A percentile compares a stretch with the other conserved stretches of the same genome.
These are phyloP conservation scores for Dichomitus squalens DNA, from an alignment of 1,284 basidiomycete species.

Conservation along the genomic window DNA sequence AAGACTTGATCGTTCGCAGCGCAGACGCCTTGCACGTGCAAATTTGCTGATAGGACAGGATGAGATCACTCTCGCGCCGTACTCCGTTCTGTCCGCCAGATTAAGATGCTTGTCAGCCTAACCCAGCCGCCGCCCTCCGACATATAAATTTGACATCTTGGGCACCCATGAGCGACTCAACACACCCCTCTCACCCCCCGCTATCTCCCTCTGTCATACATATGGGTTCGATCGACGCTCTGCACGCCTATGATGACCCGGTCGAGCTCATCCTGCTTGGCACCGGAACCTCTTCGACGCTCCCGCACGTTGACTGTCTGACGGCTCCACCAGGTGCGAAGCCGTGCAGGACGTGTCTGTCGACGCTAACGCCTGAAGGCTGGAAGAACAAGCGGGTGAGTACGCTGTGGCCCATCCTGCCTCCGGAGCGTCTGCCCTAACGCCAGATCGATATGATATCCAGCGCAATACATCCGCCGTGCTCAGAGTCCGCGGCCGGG, in stretches of 20 bases:
- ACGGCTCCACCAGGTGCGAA: constrained; percentile 52
- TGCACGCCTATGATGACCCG: constrained; percentile 16
- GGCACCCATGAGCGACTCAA: background rate
- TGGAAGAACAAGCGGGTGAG: constrained; percentile 67
- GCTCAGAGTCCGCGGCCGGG: constrained; percentile 52
- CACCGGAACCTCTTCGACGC: constrained; percentile 72
- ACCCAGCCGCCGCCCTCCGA: background rate
- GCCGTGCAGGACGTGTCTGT: constrained; percentile 68
- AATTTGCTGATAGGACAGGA: constrained; percentile 1
- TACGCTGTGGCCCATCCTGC: background rate
- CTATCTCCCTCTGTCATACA: background rate
- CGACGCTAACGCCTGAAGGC: constrained; percentile 63
- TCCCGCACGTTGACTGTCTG: constrained; percentile 67
- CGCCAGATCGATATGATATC: constrained; percentile 1
- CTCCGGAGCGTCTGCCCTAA: background rate
- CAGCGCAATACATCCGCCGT: constrained; percentile 73
- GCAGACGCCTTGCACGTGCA: constrained; percentile 19
- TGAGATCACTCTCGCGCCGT: constrained; percentile 14
- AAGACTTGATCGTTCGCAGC: background rate
- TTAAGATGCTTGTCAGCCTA: background rate
- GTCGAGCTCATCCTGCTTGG: constrained; percentile 74
- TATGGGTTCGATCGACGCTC: constrained; percentile 29
- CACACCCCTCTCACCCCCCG: background rate
- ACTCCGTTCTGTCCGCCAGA: background rate
- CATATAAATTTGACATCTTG: constrained; percentile 13